These are phyloP conservation scores for Xylariaceae sp. DNA, from an alignment of 2,329 filamentous ascomycete genomes.

Conservation along the genomic window DNA sequence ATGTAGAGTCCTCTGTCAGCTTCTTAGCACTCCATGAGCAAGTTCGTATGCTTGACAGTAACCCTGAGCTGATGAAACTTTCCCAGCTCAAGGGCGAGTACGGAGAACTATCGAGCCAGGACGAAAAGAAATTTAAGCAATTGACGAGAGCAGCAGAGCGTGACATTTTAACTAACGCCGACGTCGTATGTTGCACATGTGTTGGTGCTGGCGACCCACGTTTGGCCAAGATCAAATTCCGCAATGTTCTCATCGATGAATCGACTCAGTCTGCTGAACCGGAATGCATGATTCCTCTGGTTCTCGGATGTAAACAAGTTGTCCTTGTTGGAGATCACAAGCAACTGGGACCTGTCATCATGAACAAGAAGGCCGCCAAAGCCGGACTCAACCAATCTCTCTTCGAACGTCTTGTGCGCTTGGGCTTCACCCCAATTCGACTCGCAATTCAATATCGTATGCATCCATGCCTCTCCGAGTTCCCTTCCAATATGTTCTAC, in stretches of 20 bases:
- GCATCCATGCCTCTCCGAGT: slow-evolving; percentile 96
- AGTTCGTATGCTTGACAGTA: slow-evolving; percentile 95
- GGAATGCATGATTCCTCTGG: slow-evolving; percentile 97
- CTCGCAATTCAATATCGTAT: slow-evolving; percentile 98
- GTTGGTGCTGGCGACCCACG: slow-evolving; percentile 96
- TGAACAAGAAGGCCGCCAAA: slow-evolving; percentile 99
- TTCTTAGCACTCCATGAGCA: slow-evolving; percentile 96
- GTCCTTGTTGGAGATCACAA: slow-evolving; percentile 99
- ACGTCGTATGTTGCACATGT: slow-evolving; percentile 98
- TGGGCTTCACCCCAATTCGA: slow-evolving; percentile 86
- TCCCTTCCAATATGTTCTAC: slow-evolving; percentile 99
- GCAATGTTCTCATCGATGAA: slow-evolving; percentile 96
- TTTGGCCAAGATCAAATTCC: slow-evolving; percentile 95
- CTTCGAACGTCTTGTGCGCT: slow-evolving; percentile 91
- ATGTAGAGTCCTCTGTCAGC: slow-evolving; percentile 96
- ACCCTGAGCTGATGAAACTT: slow-evolving; percentile 87
- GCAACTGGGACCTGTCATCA: slow-evolving; percentile 95
- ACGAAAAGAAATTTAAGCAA: slow-evolving; percentile 98
- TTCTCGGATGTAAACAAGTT: slow-evolving; percentile 96
- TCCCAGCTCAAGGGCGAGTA: slow-evolving; percentile 89
- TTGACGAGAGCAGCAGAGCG: slow-evolving; percentile 90
- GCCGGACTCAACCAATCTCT: slow-evolving; percentile 97
- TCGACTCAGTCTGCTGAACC: slow-evolving; percentile 97
- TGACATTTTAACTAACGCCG: slow-evolving; percentile 90
- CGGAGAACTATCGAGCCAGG: slow-evolving; percentile 88